Evolutionary conservation across 768 basidiomycete genomes (phyloP).

Genomic region (Mrakia blollopis): DNA sequence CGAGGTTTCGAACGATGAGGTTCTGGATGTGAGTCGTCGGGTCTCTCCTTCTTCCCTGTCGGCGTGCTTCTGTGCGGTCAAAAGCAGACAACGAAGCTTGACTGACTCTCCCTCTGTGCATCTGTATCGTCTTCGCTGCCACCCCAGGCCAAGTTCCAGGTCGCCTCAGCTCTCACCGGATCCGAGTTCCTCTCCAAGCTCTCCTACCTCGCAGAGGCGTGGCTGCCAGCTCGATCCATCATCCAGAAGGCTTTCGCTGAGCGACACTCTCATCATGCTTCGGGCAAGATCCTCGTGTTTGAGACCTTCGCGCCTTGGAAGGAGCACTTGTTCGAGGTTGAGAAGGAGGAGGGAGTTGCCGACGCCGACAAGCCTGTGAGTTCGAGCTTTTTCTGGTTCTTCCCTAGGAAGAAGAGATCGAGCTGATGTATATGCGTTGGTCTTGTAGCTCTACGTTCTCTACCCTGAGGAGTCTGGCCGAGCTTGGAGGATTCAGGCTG

Average conservation of each 20-base stretch:
- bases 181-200: slow-evolving; percentile 74
- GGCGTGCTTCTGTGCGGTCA: not conserved
- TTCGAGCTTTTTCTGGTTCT: not conserved
- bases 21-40: slow-evolving; percentile 61
- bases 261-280: slow-evolving; percentile 59
- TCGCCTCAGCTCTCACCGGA: slow-evolving; percentile 77
- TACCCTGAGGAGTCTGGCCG: slow-evolving; percentile 73
- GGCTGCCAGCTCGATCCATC: slow-evolving; percentile 85
- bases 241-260: slow-evolving; percentile 59
- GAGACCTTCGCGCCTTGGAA: slow-evolving; percentile 67
- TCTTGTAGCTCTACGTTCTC: slow-evolving; percentile 61
- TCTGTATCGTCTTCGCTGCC: not conserved
- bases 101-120: not conserved
- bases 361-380: slow-evolving; percentile 30
- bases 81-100: not conserved
- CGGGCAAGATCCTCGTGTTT: slow-evolving; percentile 73
- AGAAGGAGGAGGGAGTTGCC: slow-evolving; percentile 26
- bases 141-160: slow-evolving; percentile 61
- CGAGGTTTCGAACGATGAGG: slow-evolving; percentile 59
- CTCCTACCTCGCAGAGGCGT: slow-evolving; percentile 77
- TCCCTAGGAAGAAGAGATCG: not conserved
- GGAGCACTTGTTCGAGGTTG: slow-evolving; percentile 71
- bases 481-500: slow-evolving; percentile 85
- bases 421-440: not conserved
- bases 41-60: not conserved